Evolutionary conservation across 768 basidiomycete genomes (phyloP), one percentile per base, ranked within the genome.

Genomic region (Clathrus columnatus): DNA sequence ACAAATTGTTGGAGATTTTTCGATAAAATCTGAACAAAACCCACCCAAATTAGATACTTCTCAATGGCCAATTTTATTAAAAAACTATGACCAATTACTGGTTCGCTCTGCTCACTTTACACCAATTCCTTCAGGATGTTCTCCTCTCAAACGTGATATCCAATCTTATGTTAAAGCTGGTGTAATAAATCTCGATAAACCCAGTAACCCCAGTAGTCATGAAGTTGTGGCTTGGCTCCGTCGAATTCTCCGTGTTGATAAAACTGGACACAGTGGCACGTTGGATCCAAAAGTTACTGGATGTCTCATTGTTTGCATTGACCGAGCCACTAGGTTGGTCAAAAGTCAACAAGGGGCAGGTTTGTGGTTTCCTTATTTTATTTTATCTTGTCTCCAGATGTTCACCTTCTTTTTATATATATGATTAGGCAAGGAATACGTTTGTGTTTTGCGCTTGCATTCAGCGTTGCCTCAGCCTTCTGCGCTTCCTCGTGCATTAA

Each of bases 221-320:
- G 96, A 99, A 76, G 96, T 99, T 52, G 96, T 99, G 61, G 96
- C 96, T 16, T 99, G 96, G 96, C 73, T 99, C 60, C 81, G 94
- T 63, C 83, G 96, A n/a, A 99, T 99, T 60, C 71, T 99, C 52
- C 84, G 94, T 20, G 91, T 88, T 23, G 96, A 98, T 71, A 98
- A 99, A 74, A 99, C 96, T 0, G 96, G 96, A 42, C 96, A 99
- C 73, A 96, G 93, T 57, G 96, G 96, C 61, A 99, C 96, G 44
- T 80, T 99, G 47, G 96, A 99, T 69, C 96, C 96, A 48, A 99
- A 99, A 70, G 96, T 99, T 61, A 99, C 96, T 50, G 96, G 96
- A 14, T 99, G 96, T 72, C 69, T 99, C 62, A 97, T 98, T 65
- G 96, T 99, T 42, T 99, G 96, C 69, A 96, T 99, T 68, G 96